Base-by-base conservation (phyloP, 495 filamentous ascomycete genomes). In the Aspergillus hancockii region DNA sequence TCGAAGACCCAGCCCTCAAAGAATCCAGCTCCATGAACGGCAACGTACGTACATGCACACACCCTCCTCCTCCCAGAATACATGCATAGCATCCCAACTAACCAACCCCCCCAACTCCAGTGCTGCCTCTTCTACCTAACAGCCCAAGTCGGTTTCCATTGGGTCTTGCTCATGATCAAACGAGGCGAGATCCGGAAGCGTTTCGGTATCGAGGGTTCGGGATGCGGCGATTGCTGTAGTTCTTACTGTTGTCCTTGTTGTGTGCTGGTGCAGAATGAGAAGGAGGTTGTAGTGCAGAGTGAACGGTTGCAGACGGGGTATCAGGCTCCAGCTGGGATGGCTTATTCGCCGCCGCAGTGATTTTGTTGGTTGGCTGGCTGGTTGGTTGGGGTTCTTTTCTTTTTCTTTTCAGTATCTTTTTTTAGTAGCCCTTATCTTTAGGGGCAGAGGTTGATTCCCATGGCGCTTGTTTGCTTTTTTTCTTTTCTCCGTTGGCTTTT, bases 171-270 rank as follows among this genome's bases (percentile, higher is more conserved):
- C n/a, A 79, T 81, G 71, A 63, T 84, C 59, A 81, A 85, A 66
- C 83, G 84, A 38, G 63, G 67, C 40, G 76, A 83, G 50, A 74
- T 85, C 53, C 80, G 85, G 13, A 62, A 80, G 21, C 72, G 70
- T 22, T 83, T 81, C 69, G 64, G 73, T 56, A 81, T 88, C 69
- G 63, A 80, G n/a, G 84, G 84, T 31, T 77, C 75, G 52, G 73
- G 67, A 9, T 72, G 71, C 68, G 73, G 58, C 36, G 85, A 87
- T 63, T 83, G 75, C 67, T 75, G 79, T 52, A 64, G 69, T 18
- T 64, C 72, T 32, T 83, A 67, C 72, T 86, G 77, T 71, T 82
- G 77, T 57, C 47, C 62, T 49, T 78, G 81, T 59, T 88, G 85
- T 73, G 73, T 72, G 12, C 60, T 84, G 38, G 71, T 81, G 22